Conservation (phyloP, 176 grass and related monocot species). For the Carex parvula region DNA sequence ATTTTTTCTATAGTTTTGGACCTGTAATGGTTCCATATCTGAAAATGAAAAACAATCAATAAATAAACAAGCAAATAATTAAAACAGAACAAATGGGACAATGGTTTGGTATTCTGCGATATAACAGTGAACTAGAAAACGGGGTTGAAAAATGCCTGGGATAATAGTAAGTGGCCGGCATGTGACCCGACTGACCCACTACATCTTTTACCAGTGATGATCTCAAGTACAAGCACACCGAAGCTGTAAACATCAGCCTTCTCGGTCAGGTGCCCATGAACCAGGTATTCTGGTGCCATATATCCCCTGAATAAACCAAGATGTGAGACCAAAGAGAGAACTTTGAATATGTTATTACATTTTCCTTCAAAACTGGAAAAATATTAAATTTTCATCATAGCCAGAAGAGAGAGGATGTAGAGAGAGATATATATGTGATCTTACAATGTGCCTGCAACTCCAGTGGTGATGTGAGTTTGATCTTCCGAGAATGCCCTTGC, state of each 20-base stretch:
- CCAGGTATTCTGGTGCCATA: slow-evolving; percentile 84
- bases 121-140: slow-evolving; percentile 1
- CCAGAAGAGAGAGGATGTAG: background rate
- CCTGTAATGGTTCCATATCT: slow-evolving; percentile 80
- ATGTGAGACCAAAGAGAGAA: background rate
- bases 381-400: background rate
- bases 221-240: slow-evolving; percentile 68
- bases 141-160: slow-evolving; percentile 39
- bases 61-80: background rate
- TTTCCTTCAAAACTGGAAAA: background rate
- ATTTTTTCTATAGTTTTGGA: slow-evolving; percentile 38
- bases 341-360: background rate
- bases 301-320: slow-evolving; percentile 60
- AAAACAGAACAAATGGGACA: background rate
- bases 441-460: slow-evolving; percentile 77
- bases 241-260: slow-evolving; percentile 85
- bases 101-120: background rate
- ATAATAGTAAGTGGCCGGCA: slow-evolving; percentile 46
- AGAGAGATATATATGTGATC: slow-evolving; percentile 15
- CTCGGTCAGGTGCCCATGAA: slow-evolving; percentile 71
- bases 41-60: slow-evolving; percentile 32
- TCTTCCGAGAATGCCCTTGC: slow-evolving; percentile 66
- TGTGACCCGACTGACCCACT: slow-evolving; percentile 47
- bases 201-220: slow-evolving; percentile 70
- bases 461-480: slow-evolving; percentile 78